These are phyloP conservation scores for Pseudozyma tsukubaensis DNA, from an alignment of 1,284 basidiomycete genomes.

Conservation along the genomic window DNA sequence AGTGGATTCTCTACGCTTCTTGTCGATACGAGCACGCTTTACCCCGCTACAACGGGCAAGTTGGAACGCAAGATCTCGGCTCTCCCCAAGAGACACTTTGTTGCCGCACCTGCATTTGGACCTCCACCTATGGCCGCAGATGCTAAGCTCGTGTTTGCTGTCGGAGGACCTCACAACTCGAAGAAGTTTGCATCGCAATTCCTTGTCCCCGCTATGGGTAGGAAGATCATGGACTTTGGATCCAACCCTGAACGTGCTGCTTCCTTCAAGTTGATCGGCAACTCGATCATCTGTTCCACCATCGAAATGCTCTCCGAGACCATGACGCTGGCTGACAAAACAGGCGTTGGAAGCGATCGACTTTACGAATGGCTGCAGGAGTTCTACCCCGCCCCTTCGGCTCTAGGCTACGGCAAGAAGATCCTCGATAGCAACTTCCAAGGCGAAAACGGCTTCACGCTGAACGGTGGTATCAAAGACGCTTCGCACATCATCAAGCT, in stretches of 20 bases:
- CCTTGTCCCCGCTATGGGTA: constrained; percentile 79
- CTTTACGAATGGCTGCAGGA: constrained; percentile 68
- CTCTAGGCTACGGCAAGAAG: constrained; percentile 59
- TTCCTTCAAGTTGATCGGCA: constrained; percentile 77
- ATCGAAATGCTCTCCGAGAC: constrained; percentile 84
- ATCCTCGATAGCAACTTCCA: constrained; percentile 81
- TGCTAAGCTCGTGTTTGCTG: constrained; percentile 79
- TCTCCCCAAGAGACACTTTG: constrained; percentile 76
- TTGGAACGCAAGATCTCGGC: constrained; percentile 78
- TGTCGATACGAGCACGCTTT: constrained; percentile 55
- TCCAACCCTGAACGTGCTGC: constrained; percentile 81
- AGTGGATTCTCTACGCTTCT: constrained; percentile 35
- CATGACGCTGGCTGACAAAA: constrained; percentile 85
- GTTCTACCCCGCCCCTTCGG: constrained; percentile 59
- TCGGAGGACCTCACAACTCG: constrained; percentile 84
- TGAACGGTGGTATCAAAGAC: constrained; percentile 89
- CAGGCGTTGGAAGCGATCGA: constrained; percentile 78
- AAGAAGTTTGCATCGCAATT: constrained; percentile 84
- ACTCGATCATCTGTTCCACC: constrained; percentile 60
- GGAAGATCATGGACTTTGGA: constrained; percentile 75
- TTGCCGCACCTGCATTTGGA: constrained; percentile 83
- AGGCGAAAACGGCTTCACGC: constrained; percentile 82
- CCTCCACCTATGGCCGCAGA: constrained; percentile 74
- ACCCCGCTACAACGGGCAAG: constrained; percentile 69
- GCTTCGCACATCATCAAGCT: constrained; percentile 70